A percentile compares a stretch with the other conserved stretches of the same genome.
Evolutionary conservation across 2,329 filamentous ascomycete species (phyloP).

Genomic region (Scedosporium boydii): DNA sequence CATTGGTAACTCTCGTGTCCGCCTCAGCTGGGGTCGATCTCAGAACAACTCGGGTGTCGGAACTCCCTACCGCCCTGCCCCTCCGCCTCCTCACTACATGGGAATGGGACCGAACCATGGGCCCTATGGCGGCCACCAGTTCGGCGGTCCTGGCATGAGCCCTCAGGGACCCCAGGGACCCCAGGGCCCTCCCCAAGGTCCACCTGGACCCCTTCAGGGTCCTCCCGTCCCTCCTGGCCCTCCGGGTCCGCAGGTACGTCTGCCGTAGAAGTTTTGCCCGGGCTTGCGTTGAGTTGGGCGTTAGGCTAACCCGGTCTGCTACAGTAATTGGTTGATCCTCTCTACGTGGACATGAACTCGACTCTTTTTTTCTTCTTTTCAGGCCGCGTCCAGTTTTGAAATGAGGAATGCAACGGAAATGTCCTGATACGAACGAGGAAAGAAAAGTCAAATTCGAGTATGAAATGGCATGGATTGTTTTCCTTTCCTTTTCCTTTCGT

Average conservation of each 20-base stretch:
- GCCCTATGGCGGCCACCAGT: slow-evolving; percentile 36
- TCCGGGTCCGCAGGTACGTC: slow-evolving; percentile 24
- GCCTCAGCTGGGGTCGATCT: slow-evolving; percentile 92
- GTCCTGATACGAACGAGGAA: slow-evolving; percentile 2
- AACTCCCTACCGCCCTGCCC: slow-evolving; percentile 92
- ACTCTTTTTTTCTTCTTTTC: not conserved
- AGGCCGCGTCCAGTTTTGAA: not conserved
- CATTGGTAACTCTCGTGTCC: slow-evolving; percentile 96
- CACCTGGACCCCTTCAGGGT: slow-evolving; percentile 26
- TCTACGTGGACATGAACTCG: not conserved
- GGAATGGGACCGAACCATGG: slow-evolving; percentile 35
- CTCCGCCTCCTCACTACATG: slow-evolving; percentile 50
- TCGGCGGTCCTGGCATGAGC: slow-evolving; percentile 32
- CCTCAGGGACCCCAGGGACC: slow-evolving; percentile 30
- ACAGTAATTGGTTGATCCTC: not conserved
- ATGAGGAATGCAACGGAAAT: slow-evolving; percentile 7
- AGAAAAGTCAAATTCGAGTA: slow-evolving; percentile 7
- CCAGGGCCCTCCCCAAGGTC: slow-evolving; percentile 26
- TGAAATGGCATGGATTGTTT: slow-evolving; percentile 6
- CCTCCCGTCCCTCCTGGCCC: slow-evolving; percentile 27
- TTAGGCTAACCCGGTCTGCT: not conserved
- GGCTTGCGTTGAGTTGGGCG: too few relatives aligned
- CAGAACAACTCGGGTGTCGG: slow-evolving; percentile 99
- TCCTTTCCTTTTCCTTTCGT: slow-evolving; percentile 1
- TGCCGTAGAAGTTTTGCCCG: too few relatives aligned